These are phyloP conservation scores for Umbelopsis sp. DNA, from an alignment of 371 early-diverging fungal species.

Conservation along the genomic window DNA sequence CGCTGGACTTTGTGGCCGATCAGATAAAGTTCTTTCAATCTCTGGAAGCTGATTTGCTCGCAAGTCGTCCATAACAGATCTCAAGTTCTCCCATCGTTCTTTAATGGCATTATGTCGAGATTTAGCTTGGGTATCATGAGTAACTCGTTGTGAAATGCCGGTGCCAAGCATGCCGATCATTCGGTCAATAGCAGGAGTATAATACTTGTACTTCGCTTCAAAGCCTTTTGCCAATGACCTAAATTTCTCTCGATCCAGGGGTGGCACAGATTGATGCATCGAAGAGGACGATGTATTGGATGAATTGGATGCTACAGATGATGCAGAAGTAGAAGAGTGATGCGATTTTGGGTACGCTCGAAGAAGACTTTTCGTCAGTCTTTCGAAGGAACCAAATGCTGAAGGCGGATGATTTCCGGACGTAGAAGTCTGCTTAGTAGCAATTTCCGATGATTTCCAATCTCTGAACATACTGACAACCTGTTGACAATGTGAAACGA, in stretches of 20 bases:
- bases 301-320: slow-evolving; percentile 23
- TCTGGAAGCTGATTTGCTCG: slow-evolving; percentile 46
- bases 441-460: slow-evolving; percentile 29
- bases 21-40: slow-evolving; percentile 43
- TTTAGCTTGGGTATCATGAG: slow-evolving; percentile 48
- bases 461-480: slow-evolving; percentile 29
- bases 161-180: slow-evolving; percentile 63
- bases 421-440: not conserved
- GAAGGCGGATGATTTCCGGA: slow-evolving; percentile 14
- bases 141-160: slow-evolving; percentile 58
- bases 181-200: slow-evolving; percentile 60
- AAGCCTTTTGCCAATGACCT: slow-evolving; percentile 59
- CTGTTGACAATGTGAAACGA: slow-evolving; percentile 59
- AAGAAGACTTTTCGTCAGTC: slow-evolving; percentile 29
- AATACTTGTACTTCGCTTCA: slow-evolving; percentile 67
- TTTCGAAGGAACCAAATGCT: slow-evolving; percentile 22
- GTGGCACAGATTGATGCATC: slow-evolving; percentile 22
- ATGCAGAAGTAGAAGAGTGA: slow-evolving; percentile 18
- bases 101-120: slow-evolving; percentile 53
- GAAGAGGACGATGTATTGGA: slow-evolving; percentile 19
- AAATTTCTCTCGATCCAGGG: slow-evolving; percentile 57
- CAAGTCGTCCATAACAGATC: slow-evolving; percentile 54
- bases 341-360: slow-evolving; percentile 25
- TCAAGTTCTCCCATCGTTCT: slow-evolving; percentile 55
- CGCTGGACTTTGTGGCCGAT: slow-evolving; percentile 21